Evolutionary conservation across 1,284 basidiomycete genomes (phyloP).

Genomic region (Naganishia sp.): DNA sequence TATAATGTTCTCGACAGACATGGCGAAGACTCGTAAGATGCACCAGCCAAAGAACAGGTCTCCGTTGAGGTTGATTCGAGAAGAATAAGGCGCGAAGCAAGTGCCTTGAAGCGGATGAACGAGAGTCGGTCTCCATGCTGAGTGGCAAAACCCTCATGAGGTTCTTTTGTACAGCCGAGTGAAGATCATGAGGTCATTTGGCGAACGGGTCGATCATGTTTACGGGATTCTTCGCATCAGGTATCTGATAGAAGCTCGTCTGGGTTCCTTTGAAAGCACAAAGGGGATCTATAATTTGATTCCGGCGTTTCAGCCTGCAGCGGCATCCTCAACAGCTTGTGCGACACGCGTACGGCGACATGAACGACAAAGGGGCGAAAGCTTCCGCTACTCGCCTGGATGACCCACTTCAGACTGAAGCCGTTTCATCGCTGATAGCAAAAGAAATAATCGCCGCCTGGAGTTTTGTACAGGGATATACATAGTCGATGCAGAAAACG

Average conservation of each 20-base stretch:
- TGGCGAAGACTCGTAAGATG: neutral
- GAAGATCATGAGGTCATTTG: too few species aligned
- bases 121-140: too few species aligned
- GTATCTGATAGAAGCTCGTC: neutral
- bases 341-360: neutral
- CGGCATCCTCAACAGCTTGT: neutral
- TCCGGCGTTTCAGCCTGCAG: slow-evolving; percentile 10
- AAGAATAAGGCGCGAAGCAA: too few species aligned
- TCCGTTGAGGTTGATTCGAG: neutral
- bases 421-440: too few species aligned
- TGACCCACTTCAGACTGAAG: too few species aligned
- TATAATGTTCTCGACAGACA: neutral
- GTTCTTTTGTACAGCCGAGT: too few species aligned
- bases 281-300: neutral
- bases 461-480: neutral
- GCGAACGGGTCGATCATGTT: too few species aligned
- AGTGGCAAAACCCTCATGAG: too few species aligned
- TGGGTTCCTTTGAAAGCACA: neutral
- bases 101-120: too few species aligned
- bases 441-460: too few species aligned
- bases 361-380: neutral
- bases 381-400: neutral
- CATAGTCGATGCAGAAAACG: neutral
- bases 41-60: neutral
- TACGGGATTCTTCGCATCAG: neutral